Evolutionary conservation across 2,329 filamentous ascomycete species (phyloP).

Genomic region (Talaromyces sp.): DNA sequence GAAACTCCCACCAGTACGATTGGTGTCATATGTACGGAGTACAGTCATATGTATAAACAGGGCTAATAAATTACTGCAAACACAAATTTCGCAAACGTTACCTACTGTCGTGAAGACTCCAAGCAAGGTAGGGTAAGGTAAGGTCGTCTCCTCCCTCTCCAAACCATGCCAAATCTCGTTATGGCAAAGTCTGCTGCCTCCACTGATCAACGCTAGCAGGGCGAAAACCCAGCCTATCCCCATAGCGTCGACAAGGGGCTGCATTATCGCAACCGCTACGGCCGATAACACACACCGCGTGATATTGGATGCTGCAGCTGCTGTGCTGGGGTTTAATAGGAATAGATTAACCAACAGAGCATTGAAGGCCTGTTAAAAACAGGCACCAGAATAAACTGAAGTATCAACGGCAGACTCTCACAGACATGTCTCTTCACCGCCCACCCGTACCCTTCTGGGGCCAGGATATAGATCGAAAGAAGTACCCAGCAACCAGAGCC

Average conservation of each 20-base stretch:
- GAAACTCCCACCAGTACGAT: not conserved
- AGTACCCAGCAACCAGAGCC: not conserved
- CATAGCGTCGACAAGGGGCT: not conserved
- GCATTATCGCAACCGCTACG: not conserved
- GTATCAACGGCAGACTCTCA: not conserved
- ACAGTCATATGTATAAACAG: no score
- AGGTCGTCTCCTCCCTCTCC: not conserved
- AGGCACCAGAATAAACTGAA: not conserved
- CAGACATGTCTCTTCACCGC: not conserved
- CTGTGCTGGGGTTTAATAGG: not conserved
- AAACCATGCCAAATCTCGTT: not conserved
- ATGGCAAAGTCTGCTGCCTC: not conserved
- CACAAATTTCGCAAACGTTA: no score
- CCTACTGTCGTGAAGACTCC: no score
- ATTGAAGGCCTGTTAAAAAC: not conserved
- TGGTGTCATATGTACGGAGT: no score
- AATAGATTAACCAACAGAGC: not conserved
- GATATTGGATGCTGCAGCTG: not conserved
- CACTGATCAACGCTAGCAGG: not conserved
- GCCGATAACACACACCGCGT: not conserved
- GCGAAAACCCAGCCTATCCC: not conserved
- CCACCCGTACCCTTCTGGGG: not conserved
- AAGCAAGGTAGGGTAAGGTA: no score
- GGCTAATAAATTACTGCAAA: no score
- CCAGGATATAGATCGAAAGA: not conserved